A percentile compares a stretch with the other conserved stretches of the same genome.
These are phyloP conservation scores for Opeltia flavorubescens DNA, from an alignment of 495 filamentous ascomycete species.

Conservation along the genomic window DNA sequence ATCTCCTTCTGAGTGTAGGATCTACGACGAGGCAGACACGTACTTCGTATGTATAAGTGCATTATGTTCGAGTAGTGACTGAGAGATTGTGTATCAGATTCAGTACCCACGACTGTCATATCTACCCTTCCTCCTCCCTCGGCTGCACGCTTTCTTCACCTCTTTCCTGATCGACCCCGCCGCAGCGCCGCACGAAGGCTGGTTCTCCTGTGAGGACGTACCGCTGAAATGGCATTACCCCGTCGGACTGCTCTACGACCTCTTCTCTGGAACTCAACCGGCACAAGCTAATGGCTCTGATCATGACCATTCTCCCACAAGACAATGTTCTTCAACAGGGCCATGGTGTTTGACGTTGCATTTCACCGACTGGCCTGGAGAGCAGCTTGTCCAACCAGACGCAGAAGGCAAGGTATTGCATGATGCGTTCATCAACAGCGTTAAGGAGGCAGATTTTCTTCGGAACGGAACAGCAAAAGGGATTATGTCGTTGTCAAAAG, in stretches of 20 bases:
- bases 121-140: conserved; percentile 62
- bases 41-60: conserved; percentile 29
- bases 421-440: conserved; percentile 84
- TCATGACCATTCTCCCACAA: not conserved
- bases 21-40: conserved; percentile 38
- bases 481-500: conserved; percentile 84
- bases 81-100: conserved; percentile 19
- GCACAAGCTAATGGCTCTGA: conserved; percentile 18
- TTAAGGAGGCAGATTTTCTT: conserved; percentile 91
- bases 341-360: conserved; percentile 73
- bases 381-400: conserved; percentile 53
- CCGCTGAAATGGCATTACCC: conserved; percentile 83
- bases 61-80: conserved; percentile 3
- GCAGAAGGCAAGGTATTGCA: conserved; percentile 44
- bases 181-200: conserved; percentile 43
- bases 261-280: conserved; percentile 55
- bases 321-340: conserved; percentile 19
- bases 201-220: conserved; percentile 62
- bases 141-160: conserved; percentile 62
- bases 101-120: conserved; percentile 44
- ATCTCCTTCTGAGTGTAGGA: conserved; percentile 38
- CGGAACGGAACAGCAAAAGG: conserved; percentile 82
- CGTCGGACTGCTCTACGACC: conserved; percentile 75
- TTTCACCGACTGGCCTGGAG: conserved; percentile 60
- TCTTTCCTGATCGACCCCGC: conserved; percentile 54